Base-by-base conservation (phyloP, 108 stramenopile genomes). In the Cyclotella sp. region DNA sequence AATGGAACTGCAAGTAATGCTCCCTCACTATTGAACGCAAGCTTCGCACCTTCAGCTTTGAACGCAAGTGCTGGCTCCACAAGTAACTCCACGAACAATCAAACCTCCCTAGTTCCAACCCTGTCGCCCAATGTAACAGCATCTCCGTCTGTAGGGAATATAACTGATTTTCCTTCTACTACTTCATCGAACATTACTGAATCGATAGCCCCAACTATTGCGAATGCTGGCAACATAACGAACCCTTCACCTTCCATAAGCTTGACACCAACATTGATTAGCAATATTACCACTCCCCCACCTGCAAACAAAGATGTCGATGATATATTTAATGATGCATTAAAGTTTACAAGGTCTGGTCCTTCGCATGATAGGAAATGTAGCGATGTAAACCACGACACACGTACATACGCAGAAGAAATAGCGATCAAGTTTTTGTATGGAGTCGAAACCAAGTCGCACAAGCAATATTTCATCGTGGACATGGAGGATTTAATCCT, bases 351-450 rank as follows among this genome's bases (percentile, higher is more conserved):
- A 2, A 63, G 75, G 27, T 72, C 67, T 13, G 43, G 57, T 27
- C 26, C 64, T 21, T 27, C 26, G 3, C 49, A 72, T 52, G 79
- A 80, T 21, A 70, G 79, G 46, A 73, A 63, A 29, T 80, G 79
- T 51, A 49, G 66, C n/a, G 39, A 43, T 53, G 55, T 81, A 7
- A 28, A 70, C 22, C 14, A 62, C 26, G 47, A 53, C 27, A 29
- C 43, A n/a, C 4, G 10, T 1, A 68, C 45, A 21, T 41, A 29
- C 28, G 11, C 41, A 11, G 34, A 73, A 53, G 82, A 83, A 59
- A 65, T 83, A 61, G 76, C 72, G 27, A 29, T 83, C 29, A 51
- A 57, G 18, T 77, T 83, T 52, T 42, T 77, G 44, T 83, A 77
- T 39, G 82, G 82, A 29, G 61, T 77, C 13, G 76, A 83, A 58